These are phyloP conservation scores for Ploettnerulaceae sp. DNA, from an alignment of 2,329 filamentous ascomycete genomes.

Conservation along the genomic window DNA sequence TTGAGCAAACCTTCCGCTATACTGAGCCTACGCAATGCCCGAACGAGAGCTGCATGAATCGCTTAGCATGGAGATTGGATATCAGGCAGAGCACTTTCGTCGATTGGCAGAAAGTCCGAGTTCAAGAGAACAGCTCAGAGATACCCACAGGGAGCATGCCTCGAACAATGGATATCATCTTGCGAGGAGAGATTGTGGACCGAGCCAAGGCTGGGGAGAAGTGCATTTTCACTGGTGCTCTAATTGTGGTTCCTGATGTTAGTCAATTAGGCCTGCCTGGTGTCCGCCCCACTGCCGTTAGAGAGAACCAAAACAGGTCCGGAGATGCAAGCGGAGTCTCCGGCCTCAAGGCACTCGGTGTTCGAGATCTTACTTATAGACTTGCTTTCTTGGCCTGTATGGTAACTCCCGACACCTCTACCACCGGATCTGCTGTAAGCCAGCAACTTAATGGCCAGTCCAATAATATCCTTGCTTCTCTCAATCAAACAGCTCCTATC, in stretches of 20 bases:
- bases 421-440: slow-evolving; percentile 68
- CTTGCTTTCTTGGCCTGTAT: slow-evolving; percentile 97
- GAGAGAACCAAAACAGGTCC: slow-evolving; percentile 75
- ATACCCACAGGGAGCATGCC: slow-evolving; percentile 99
- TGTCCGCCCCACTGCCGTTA: slow-evolving; percentile 72
- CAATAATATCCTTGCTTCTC: slow-evolving; percentile 75
- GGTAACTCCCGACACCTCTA: slow-evolving; percentile 83
- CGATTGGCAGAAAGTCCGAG: slow-evolving; percentile 97
- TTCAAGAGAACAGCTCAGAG: slow-evolving; percentile 97
- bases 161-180: slow-evolving; percentile 92
- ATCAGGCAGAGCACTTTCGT: slow-evolving; percentile 96
- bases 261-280: slow-evolving; percentile 91
- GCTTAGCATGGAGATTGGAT: slow-evolving; percentile 91
- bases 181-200: slow-evolving; percentile 96
- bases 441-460: slow-evolving; percentile 68
- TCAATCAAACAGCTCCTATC: slow-evolving; percentile 66
- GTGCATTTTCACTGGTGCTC: slow-evolving; percentile 92
- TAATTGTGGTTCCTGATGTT: slow-evolving; percentile 96
- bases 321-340: slow-evolving; percentile 77
- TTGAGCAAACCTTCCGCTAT: slow-evolving; percentile 97
- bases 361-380: slow-evolving; percentile 89
- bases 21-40: slow-evolving; percentile 96
- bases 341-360: slow-evolving; percentile 87
- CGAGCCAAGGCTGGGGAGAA: slow-evolving; percentile 96
- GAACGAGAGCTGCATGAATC: slow-evolving; percentile 80